Conservation (phyloP, 345 rosid species). For the Heritiera fomes region DNA sequence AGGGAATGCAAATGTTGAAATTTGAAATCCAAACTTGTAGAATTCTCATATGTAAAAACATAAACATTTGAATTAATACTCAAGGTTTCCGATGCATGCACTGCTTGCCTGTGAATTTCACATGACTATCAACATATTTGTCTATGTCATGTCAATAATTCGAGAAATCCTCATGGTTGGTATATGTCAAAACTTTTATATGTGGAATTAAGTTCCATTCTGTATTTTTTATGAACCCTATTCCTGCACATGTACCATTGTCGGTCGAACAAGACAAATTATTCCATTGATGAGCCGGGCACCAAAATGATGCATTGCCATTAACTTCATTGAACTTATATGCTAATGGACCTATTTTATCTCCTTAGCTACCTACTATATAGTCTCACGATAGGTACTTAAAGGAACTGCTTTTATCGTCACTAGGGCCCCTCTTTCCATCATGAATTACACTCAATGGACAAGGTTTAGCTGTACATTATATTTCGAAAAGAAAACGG, state of each 20-base stretch:
- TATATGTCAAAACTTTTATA: background rate
- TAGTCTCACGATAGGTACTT: background rate
- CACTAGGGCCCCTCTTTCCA: slow-evolving; percentile 7
- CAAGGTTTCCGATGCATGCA: too few species aligned
- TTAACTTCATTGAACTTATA: background rate
- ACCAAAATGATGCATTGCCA: background rate
- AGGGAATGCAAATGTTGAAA: too few species aligned
- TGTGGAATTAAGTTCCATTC: slow-evolving; percentile 3
- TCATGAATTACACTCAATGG: background rate
- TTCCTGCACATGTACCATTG: background rate
- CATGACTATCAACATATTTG: background rate
- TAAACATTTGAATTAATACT: too few species aligned
- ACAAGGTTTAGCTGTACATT: slow-evolving; percentile 5
- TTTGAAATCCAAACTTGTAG: too few species aligned
- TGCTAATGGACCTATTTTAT: background rate
- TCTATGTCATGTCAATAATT: background rate
- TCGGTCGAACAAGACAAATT: background rate
- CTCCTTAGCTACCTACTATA: slow-evolving; percentile 5
- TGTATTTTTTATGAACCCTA: background rate
- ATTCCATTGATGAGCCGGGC: slow-evolving; percentile 3
- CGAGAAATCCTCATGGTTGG: background rate
- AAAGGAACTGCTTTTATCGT: slow-evolving; percentile 12
- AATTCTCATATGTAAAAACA: too few species aligned
- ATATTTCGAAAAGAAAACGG: background rate
- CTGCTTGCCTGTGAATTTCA: background rate